Percentiles rank a stretch among this genome's conserved stretches.
Evolutionary conservation across 2,329 filamentous ascomycete species (phyloP).

Genomic region (Eutypa lata): DNA sequence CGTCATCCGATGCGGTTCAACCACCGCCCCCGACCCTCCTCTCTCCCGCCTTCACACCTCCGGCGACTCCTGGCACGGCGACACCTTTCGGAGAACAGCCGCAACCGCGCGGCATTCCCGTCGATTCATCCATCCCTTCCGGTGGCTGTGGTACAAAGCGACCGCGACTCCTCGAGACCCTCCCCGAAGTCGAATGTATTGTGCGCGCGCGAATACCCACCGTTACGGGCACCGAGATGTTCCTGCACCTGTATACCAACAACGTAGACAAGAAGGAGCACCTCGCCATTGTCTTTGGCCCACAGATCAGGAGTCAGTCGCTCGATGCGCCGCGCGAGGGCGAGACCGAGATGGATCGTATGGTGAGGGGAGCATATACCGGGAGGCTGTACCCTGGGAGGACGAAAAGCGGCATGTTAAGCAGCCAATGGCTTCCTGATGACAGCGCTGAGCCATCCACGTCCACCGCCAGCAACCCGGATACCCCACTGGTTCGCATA

Average conservation of each 20-base stretch:
- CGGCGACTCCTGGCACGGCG: slow-evolving; percentile 57
- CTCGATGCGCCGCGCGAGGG: slow-evolving; percentile 70
- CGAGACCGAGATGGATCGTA: slow-evolving; percentile 84
- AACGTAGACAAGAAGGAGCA: slow-evolving; percentile 94
- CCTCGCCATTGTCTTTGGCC: slow-evolving; percentile 93
- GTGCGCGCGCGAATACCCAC: slow-evolving; percentile 95
- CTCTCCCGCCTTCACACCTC: slow-evolving; percentile 81
- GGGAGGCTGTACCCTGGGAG: slow-evolving; percentile 84
- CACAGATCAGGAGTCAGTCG: slow-evolving; percentile 70
- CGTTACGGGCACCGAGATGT: slow-evolving; percentile 91
- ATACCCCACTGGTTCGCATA: slow-evolving; percentile 80
- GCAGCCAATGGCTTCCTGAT: slow-evolving; percentile 14
- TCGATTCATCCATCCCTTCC: slow-evolving; percentile 55
- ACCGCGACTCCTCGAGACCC: slow-evolving; percentile 68
- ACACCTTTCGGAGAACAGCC: slow-evolving; percentile 41
- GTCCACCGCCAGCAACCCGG: slow-evolving; percentile 8
- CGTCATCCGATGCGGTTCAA: slow-evolving; percentile 10
- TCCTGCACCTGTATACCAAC: slow-evolving; percentile 91
- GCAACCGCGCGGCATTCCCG: slow-evolving; percentile 50
- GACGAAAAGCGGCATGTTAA: slow-evolving; percentile 65
- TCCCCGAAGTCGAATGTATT: slow-evolving; percentile 88
- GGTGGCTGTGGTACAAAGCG: slow-evolving; percentile 61
- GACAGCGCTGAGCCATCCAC: slow-evolving; percentile 10
- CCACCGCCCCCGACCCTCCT: slow-evolving; percentile 65
- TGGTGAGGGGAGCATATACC: slow-evolving; percentile 91